Evolutionary conservation across 768 basidiomycete genomes (phyloP).

Genomic region (Rhodotorula toruloides): DNA sequence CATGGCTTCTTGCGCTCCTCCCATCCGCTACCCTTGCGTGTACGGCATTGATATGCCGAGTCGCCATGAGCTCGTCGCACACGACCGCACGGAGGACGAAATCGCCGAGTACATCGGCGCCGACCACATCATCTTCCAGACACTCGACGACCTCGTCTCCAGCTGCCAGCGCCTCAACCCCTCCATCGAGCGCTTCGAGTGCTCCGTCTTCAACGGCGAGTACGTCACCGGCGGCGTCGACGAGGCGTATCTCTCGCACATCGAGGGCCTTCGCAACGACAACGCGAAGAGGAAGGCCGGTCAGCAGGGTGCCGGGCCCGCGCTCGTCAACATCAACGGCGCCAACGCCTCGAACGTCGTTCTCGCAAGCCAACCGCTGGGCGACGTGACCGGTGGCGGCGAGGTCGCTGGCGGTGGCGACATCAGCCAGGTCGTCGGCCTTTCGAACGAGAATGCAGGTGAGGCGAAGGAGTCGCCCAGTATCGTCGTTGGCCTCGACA

Average conservation of each 20-base stretch:
- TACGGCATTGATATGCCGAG: slow-evolving; percentile 99
- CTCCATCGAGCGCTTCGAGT: slow-evolving; percentile 72
- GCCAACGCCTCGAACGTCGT: neutral
- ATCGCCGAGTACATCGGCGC: slow-evolving; percentile 82
- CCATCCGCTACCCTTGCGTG: slow-evolving; percentile 89
- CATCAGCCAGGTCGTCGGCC: slow-evolving; percentile 17
- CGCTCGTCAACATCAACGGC: slow-evolving; percentile 19
- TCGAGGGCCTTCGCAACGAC: slow-evolving; percentile 77
- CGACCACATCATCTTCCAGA: slow-evolving; percentile 93
- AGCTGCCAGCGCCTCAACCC: slow-evolving; percentile 77
- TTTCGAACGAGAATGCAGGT: slow-evolving; percentile 13
- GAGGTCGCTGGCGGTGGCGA: slow-evolving; percentile 34
- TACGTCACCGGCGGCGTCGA: slow-evolving; percentile 93
- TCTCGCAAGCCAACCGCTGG: slow-evolving; percentile 17
- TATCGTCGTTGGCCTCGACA: slow-evolving; percentile 10
- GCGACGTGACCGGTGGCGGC: slow-evolving; percentile 24
- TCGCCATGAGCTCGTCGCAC: slow-evolving; percentile 82
- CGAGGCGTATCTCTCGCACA: slow-evolving; percentile 65
- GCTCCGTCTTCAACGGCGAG: slow-evolving; percentile 95
- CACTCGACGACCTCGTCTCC: slow-evolving; percentile 74
- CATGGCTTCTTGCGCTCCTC: slow-evolving; percentile 93
- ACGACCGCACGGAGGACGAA: slow-evolving; percentile 63
- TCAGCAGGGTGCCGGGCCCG: neutral
- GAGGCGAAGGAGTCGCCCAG: neutral
- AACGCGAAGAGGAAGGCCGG: slow-evolving; percentile 60